A percentile compares a stretch with the other conserved stretches of the same genome.
These are phyloP conservation scores for Hypholoma sublateritium DNA, from an alignment of 768 basidiomycete genomes.

Conservation along the genomic window DNA sequence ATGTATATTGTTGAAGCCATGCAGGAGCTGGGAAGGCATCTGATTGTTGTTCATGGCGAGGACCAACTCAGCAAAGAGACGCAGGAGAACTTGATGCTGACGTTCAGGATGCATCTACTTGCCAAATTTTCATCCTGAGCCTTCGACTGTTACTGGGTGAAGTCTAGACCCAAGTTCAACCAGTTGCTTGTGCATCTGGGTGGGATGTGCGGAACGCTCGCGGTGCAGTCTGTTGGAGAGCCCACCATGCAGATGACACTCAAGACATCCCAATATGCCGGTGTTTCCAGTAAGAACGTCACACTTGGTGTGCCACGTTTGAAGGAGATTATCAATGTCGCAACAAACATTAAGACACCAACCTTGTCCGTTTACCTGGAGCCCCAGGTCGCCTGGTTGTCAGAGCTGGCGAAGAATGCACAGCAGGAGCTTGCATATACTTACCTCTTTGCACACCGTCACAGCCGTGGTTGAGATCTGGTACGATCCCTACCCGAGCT, in stretches of 20 bases:
- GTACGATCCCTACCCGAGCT: slow-evolving; percentile 91
- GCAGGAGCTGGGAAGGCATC: slow-evolving; percentile 66
- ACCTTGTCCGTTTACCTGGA: slow-evolving; percentile 90
- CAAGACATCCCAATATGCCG: slow-evolving; percentile 99
- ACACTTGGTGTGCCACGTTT: no score
- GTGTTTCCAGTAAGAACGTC: slow-evolving; percentile 99
- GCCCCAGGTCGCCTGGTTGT: slow-evolving; percentile 60
- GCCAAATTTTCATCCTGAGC: slow-evolving; percentile 88
- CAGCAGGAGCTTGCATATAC: slow-evolving; percentile 94
- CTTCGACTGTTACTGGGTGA: slow-evolving; percentile 97
- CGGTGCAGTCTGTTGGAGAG: slow-evolving; percentile 98
- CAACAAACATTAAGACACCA: no score
- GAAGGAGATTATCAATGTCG: no score
- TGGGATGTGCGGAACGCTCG: slow-evolving; percentile 98
- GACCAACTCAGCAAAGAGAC: slow-evolving; percentile 74
- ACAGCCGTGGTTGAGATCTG: slow-evolving; percentile 96
- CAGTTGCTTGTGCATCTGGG: slow-evolving; percentile 89
- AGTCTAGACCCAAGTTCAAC: slow-evolving; percentile 94
- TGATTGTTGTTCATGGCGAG: slow-evolving; percentile 84
- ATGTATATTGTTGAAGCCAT: slow-evolving; percentile 82
- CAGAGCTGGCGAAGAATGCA: slow-evolving; percentile 75
- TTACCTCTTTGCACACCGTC: slow-evolving; percentile 87
- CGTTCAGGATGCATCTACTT: slow-evolving; percentile 92
- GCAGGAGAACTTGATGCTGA: slow-evolving; percentile 86
- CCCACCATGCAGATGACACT: slow-evolving; percentile 99